A percentile compares a stretch with the other conserved stretches of the same genome.
Evolutionary conservation across 83 land plant genomes (phyloP).

Genomic region (Thuja plicata): DNA sequence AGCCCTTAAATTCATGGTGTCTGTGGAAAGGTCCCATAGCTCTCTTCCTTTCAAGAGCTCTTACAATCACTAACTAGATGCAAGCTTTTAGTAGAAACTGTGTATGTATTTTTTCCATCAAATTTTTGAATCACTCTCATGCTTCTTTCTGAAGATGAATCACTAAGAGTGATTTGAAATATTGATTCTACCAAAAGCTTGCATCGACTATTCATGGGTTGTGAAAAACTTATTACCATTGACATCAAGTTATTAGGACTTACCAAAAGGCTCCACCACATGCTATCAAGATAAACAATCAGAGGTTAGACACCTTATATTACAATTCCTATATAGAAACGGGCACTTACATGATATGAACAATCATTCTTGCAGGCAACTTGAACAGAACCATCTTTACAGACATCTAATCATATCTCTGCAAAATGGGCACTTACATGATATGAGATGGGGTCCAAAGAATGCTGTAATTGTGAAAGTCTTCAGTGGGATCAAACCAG

Average conservation of each 20-base stretch:
- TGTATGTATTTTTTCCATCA: too few relatives aligned
- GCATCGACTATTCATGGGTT: too few relatives aligned
- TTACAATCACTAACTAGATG: too few relatives aligned
- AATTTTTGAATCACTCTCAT: too few relatives aligned
- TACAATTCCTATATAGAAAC: too few relatives aligned
- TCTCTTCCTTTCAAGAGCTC: not conserved
- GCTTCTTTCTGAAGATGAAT: too few relatives aligned
- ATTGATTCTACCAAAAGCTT: too few relatives aligned
- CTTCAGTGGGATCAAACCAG: constrained; percentile 92
- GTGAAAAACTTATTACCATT: too few relatives aligned
- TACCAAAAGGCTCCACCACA: not conserved
- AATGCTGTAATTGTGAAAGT: constrained; percentile 73
- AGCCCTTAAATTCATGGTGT: not conserved
- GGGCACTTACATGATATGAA: not conserved
- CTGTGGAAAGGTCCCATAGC: not conserved
- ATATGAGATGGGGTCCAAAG: constrained; percentile 75
- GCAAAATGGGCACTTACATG: constrained; percentile 47
- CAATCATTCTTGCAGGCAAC: not conserved
- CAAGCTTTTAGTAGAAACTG: too few relatives aligned
- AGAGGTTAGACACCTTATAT: not conserved
- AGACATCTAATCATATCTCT: not conserved
- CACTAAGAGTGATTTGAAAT: too few relatives aligned
- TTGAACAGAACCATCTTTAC: not conserved
- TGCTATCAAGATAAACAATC: not conserved
- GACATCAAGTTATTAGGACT: not conserved